Percentiles rank a stretch among this genome's conserved stretches.
Evolutionary conservation across 2,329 filamentous ascomycete genomes (phyloP).

Genomic region (Aspergillus ustus): DNA sequence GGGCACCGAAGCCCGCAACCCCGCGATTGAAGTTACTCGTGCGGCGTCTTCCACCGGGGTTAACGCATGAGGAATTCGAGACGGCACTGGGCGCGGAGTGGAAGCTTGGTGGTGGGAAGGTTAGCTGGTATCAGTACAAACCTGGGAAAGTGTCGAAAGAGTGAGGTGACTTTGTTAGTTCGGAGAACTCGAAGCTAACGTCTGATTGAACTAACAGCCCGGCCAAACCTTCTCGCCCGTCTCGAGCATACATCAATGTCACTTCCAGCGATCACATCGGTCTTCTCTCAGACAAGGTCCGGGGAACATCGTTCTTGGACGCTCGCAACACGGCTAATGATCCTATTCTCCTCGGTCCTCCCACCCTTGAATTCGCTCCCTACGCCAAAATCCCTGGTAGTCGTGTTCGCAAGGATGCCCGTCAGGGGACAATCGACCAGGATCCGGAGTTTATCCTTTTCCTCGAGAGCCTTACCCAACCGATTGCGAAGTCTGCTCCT

Average conservation of each 20-base stretch:
- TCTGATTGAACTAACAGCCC: constrained; percentile 54
- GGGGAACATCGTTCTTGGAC: constrained; percentile 75
- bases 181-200: background rate
- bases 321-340: constrained; percentile 76
- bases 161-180: constrained; percentile 57
- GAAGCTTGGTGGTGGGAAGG: constrained; percentile 77
- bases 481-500: constrained; percentile 59
- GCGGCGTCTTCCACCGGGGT: constrained; percentile 80
- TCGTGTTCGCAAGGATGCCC: constrained; percentile 76
- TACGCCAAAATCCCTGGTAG: constrained; percentile 81
- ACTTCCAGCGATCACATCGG: constrained; percentile 71
- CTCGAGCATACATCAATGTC: constrained; percentile 81
- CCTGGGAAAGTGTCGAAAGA: constrained; percentile 81
- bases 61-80: constrained; percentile 80
- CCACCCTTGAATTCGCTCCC: constrained; percentile 78
- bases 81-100: constrained; percentile 76
- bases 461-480: constrained; percentile 82
- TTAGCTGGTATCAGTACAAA: constrained; percentile 80
- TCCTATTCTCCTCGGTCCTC: constrained; percentile 74
- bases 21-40: constrained; percentile 83
- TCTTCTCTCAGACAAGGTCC: constrained; percentile 71
- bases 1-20: constrained; percentile 49
- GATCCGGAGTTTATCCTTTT: constrained; percentile 96
- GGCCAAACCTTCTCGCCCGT: constrained; percentile 82
- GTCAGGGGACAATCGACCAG: constrained; percentile 94